These are phyloP conservation scores for Jasminum sambac DNA, from an alignment of 257 asterid species.

Conservation along the genomic window DNA sequence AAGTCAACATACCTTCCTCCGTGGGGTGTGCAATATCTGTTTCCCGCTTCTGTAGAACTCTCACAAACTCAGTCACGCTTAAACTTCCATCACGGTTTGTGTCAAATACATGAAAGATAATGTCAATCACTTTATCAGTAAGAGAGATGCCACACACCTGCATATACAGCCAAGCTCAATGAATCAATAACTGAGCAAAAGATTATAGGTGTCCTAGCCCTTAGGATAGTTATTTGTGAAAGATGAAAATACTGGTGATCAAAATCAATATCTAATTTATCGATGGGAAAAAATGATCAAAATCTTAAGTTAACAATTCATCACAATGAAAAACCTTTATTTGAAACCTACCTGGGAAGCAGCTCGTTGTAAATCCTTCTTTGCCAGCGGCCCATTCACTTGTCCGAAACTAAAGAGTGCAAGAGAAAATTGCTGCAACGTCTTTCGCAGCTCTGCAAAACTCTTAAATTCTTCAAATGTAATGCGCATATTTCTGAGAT, in stretches of 20 bases:
- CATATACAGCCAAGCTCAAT: background rate
- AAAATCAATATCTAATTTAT: background rate
- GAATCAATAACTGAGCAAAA: conserved; percentile 20
- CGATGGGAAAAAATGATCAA: conserved; percentile 4
- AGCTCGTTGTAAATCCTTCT: conserved; percentile 78
- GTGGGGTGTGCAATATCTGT: conserved; percentile 70
- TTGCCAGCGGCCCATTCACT: conserved; percentile 66
- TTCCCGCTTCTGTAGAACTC: conserved; percentile 74
- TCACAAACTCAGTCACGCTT: conserved; percentile 65
- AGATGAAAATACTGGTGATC: background rate
- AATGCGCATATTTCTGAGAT: conserved; percentile 42
- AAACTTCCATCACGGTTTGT: conserved; percentile 67
- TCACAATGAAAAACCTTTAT: conserved; percentile 10
- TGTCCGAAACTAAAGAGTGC: conserved; percentile 81
- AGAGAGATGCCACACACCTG: conserved; percentile 78
- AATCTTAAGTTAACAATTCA: background rate
- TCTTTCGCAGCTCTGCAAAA: conserved; percentile 68
- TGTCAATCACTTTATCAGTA: conserved; percentile 57
- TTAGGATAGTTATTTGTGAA: background rate
- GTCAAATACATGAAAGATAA: conserved; percentile 76
- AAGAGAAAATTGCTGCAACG: conserved; percentile 72
- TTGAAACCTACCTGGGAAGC: conserved; percentile 63
- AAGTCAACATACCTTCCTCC: conserved; percentile 72
- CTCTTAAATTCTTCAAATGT: conserved; percentile 71
- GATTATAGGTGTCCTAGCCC: background rate